Base-by-base conservation (phyloP, 1,284 basidiomycete species). In the Lignosus rhinocerotis region DNA sequence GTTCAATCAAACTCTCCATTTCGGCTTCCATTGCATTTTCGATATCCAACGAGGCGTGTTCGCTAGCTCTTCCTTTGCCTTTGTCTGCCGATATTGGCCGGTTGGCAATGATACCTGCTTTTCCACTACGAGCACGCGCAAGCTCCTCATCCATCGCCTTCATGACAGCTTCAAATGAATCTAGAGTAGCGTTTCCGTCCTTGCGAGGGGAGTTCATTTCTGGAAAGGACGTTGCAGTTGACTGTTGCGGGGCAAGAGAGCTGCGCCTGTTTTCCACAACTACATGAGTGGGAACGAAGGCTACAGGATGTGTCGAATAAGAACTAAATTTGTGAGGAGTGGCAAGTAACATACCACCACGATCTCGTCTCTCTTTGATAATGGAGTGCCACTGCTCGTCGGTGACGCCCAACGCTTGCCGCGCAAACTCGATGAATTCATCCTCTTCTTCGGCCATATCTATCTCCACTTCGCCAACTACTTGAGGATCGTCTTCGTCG, bases 101-200 rank as follows among this genome's bases (percentile, higher is more conserved):
- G 12, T 46, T 2, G 7, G n/a, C 58, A 36, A 52, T 31, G 43
- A 53, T 12, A 43, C 63, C 65, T n/a, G 51, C 19, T 39, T 59
- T 63, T 36, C 64, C 39, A 43, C 73, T 58, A 36, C 75, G 77
- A 42, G 75, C 70, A 30, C 78, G 80, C 19, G 78, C 78, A 14
- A 97, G 79, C 66, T 96, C 92, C 17, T 78, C 82, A 66, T 98
- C 96, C 90, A 98, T 93, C 1, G 93, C 93, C 67, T 86, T 83
- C 96, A 98, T 98, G 41, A 98, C 90, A 7, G 88, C 84, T 68
- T 98, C 96, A 65, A 98, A 98, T 0, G 92, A 93, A 70, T 94
- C 83, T n/a, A 98, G 78, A 51, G 87, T 84, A 5, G 85, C 81
- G 69, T 31, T 9, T n/a, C 21, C n/a, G 9, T 25, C 33, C 19